These are phyloP conservation scores for Tylopilus felleus DNA, from an alignment of 768 basidiomycete species.

Conservation along the genomic window DNA sequence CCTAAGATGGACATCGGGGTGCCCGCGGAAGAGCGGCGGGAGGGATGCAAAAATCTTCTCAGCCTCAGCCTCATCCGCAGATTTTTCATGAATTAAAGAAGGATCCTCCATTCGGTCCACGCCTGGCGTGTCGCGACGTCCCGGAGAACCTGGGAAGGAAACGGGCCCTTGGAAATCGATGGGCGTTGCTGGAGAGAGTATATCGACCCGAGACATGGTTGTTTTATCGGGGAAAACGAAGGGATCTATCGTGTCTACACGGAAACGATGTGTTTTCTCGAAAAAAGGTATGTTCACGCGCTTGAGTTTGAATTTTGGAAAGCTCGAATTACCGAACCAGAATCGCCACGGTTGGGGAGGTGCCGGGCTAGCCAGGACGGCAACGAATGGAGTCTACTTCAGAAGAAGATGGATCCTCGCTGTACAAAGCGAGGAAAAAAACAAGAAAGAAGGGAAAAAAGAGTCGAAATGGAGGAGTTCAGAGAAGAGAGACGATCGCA, in stretches of 20 bases:
- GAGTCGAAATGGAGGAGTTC: slow-evolving; percentile 1
- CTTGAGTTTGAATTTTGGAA: slow-evolving; percentile 28
- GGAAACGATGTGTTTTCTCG: slow-evolving; percentile 24
- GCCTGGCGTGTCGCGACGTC: slow-evolving; percentile 22
- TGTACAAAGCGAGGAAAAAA: slow-evolving; percentile 62
- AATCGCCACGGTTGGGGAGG: slow-evolving; percentile 69
- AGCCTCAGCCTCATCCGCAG: slow-evolving; percentile 35
- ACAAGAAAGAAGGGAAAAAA: slow-evolving; percentile 24
- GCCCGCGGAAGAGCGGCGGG: slow-evolving; percentile 65
- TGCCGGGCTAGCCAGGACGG: slow-evolving; percentile 62
- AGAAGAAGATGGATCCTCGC: slow-evolving; percentile 69
- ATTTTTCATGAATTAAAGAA: slow-evolving; percentile 40
- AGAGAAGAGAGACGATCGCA: slow-evolving; percentile 10
- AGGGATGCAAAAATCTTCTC: slow-evolving; percentile 57
- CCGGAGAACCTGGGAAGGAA: slow-evolving; percentile 28
- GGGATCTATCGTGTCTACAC: slow-evolving; percentile 24
- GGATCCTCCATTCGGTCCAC: slow-evolving; percentile 8
- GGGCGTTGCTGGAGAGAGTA: slow-evolving; percentile 36
- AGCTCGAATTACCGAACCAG: slow-evolving; percentile 65
- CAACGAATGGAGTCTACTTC: slow-evolving; percentile 43
- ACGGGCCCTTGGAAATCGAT: slow-evolving; percentile 28
- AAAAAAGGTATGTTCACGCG: slow-evolving; percentile 23
- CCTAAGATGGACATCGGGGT: slow-evolving; percentile 70
- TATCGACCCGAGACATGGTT: slow-evolving; percentile 57
- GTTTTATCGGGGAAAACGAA: slow-evolving; percentile 24